Conservation (phyloP, 2,329 filamentous ascomycete species). For the Xylaria sp. region DNA sequence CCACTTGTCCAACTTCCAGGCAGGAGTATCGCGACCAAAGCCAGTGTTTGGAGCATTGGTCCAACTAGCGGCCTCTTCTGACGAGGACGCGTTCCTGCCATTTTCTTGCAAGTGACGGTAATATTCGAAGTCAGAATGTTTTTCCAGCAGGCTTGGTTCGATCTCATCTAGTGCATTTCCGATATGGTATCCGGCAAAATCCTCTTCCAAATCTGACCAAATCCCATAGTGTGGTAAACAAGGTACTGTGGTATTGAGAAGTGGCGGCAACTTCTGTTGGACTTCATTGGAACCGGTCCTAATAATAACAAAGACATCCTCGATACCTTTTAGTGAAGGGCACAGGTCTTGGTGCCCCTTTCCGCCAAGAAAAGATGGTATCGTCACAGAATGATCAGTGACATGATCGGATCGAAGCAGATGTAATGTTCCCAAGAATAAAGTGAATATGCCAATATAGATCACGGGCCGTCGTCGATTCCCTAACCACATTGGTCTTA, state of each 20-base stretch:
- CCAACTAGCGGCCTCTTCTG: conserved; percentile 23
- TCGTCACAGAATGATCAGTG: conserved; percentile 1
- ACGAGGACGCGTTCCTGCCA: background rate
- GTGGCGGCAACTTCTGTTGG: conserved; percentile 29
- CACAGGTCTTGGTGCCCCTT: conserved; percentile 12
- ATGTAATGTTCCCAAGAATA: conserved; percentile 12
- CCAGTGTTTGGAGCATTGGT: conserved; percentile 28
- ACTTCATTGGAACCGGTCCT: conserved; percentile 39
- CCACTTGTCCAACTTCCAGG: conserved; percentile 38
- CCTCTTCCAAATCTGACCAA: conserved; percentile 34
- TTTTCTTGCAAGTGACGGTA: conserved; percentile 31
- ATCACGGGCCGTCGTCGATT: conserved; percentile 17
- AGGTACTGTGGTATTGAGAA: conserved; percentile 31
- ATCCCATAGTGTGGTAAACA: conserved; percentile 34
- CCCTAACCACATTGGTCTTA: background rate
- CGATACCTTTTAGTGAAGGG: conserved; percentile 22
- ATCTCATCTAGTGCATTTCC: conserved; percentile 30
- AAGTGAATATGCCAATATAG: conserved; percentile 20
- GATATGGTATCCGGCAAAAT: conserved; percentile 31
- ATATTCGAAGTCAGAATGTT: conserved; percentile 36
- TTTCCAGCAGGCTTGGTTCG: conserved; percentile 23
- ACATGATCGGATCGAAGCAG: conserved; percentile 3
- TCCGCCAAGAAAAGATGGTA: conserved; percentile 1
- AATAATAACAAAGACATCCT: conserved; percentile 37
- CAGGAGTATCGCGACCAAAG: conserved; percentile 31